phyloP scores from a whole-genome alignment of 805 yeast species.

The Candida maesae region DNA sequence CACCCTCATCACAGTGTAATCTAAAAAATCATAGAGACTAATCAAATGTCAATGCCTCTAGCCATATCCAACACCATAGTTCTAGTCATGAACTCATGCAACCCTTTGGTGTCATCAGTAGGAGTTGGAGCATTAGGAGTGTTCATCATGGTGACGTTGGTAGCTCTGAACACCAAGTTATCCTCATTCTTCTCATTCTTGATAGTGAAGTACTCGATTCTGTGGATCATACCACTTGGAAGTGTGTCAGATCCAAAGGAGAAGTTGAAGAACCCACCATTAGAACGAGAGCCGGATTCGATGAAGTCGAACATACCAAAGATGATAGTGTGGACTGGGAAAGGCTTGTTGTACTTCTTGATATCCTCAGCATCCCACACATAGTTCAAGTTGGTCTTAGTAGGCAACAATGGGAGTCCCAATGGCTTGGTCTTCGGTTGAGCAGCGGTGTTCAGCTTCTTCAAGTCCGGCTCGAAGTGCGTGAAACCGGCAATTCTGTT shows the following conservation, averaged over 20 bases:
- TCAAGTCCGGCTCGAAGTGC: slow-evolving; percentile 18
- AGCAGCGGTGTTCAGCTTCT: slow-evolving; percentile 7
- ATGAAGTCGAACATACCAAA: slow-evolving; percentile 22
- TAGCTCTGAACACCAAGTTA: slow-evolving; percentile 21
- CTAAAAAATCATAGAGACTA: background rate
- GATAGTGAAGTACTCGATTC: slow-evolving; percentile 20
- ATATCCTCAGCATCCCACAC: slow-evolving; percentile 21
- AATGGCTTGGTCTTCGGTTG: slow-evolving; percentile 8
- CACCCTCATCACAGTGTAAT: too few relatives aligned
- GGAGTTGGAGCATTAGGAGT: slow-evolving; percentile 10
- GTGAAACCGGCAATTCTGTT: slow-evolving; percentile 22
- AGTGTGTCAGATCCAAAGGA: slow-evolving; percentile 18
- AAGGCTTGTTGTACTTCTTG: slow-evolving; percentile 7
- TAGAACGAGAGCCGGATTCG: slow-evolving; percentile 17
- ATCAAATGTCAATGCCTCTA: slow-evolving; percentile 13
- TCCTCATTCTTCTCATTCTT: slow-evolving; percentile 12
- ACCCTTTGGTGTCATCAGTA: slow-evolving; percentile 19
- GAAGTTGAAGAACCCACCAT: slow-evolving; percentile 23
- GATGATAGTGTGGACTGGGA: slow-evolving; percentile 16
- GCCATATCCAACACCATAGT: slow-evolving; percentile 24
- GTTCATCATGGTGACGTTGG: slow-evolving; percentile 12
- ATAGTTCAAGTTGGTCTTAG: slow-evolving; percentile 12
- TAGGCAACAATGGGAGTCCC: slow-evolving; percentile 17
- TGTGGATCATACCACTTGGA: slow-evolving; percentile 16
- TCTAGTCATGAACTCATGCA: slow-evolving; percentile 28